Evolutionary conservation across 768 basidiomycete species (phyloP).

Genomic region (Rhizopogon vesiculosus): DNA sequence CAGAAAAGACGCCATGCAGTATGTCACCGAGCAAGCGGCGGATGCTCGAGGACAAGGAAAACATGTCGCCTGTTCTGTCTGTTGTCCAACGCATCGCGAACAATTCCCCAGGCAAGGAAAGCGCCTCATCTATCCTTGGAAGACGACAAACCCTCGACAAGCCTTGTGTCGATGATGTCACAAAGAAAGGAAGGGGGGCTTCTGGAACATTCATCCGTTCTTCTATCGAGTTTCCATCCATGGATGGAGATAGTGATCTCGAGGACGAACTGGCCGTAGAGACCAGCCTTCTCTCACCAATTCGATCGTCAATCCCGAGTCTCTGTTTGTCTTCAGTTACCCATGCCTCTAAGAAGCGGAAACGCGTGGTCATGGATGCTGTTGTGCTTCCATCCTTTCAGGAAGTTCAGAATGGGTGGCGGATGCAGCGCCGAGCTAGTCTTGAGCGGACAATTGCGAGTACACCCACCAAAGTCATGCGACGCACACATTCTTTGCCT

Average conservation of each 20-base stretch:
- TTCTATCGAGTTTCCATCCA: slow-evolving; percentile 23
- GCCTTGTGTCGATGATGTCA: slow-evolving; percentile 19
- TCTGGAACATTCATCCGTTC: slow-evolving; percentile 23
- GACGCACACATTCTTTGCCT: slow-evolving; percentile 22
- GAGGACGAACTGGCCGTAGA: slow-evolving; percentile 27
- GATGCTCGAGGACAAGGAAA: slow-evolving; percentile 53
- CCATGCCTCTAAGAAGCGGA: slow-evolving; percentile 38
- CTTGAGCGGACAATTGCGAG: slow-evolving; percentile 4
- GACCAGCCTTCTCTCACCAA: slow-evolving; percentile 17
- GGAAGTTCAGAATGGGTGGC: slow-evolving; percentile 17
- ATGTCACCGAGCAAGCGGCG: slow-evolving; percentile 36
- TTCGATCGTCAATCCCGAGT: not conserved
- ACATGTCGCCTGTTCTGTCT: slow-evolving; percentile 35
- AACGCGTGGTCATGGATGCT: slow-evolving; percentile 45
- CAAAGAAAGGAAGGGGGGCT: slow-evolving; percentile 23
- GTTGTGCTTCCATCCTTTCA: slow-evolving; percentile 42
- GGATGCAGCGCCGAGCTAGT: slow-evolving; percentile 17
- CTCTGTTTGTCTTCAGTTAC: not conserved
- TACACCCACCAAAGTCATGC: slow-evolving; percentile 12
- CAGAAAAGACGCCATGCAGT: slow-evolving; percentile 9
- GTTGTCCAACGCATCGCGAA: slow-evolving; percentile 43
- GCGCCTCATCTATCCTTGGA: slow-evolving; percentile 26
- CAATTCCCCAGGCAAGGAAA: slow-evolving; percentile 28
- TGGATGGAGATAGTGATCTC: slow-evolving; percentile 18
- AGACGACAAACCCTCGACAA: slow-evolving; percentile 43